Evolutionary conservation across 768 basidiomycete genomes (phyloP), one percentile per base, ranked within the genome.

Genomic region (Suillus americanus): DNA sequence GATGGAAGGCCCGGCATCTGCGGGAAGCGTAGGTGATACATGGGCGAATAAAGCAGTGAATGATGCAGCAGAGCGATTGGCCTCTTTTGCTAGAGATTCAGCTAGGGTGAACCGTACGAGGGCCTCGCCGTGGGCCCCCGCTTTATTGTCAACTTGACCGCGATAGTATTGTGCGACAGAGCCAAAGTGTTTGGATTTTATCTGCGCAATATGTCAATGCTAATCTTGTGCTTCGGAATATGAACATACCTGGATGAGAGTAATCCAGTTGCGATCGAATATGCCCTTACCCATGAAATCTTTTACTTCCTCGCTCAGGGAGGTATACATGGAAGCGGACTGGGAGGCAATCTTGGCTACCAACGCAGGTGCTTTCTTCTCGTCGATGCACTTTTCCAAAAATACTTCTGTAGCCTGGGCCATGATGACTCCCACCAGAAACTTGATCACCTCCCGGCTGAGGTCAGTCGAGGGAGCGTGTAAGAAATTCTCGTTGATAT

Each of bases 401-500:
- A 98, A 97, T 43, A 99, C 91, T 74, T 99, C 97, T 0, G 93
- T 95, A 0, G 96, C 95, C 77, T 99, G 97, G 0, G 94, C 95
- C 18, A 94, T 81, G 73, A 95, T 95, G 69, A 97, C 65, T n/a
- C 86, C 86, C 2, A 95, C 88, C 45, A 97, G 82, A 69, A 97
- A 93, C 76, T 97, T 96, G 82, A 99, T 85, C 62, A 99, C 94
- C 65, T 99, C 97, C 23, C 94, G 85, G 71, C 90, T 91, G 53
- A 99, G 86, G 78, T 99, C 97, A 2, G 94, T 97, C 25, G 92
- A 95, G 0, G 97, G 97, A 0, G 97, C 97, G 71, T 99, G 97
- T 0, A 99, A 81, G 76, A 99, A 99, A 84, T 99, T 98, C 77
- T 99, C 97, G 79, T 99, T 98, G 81, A 99, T 95, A 75, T 99